Percentiles rank a stretch among this genome's conserved stretches.
These are phyloP conservation scores for Trametes cingulata DNA, from an alignment of 768 basidiomycete genomes.

Conservation along the genomic window DNA sequence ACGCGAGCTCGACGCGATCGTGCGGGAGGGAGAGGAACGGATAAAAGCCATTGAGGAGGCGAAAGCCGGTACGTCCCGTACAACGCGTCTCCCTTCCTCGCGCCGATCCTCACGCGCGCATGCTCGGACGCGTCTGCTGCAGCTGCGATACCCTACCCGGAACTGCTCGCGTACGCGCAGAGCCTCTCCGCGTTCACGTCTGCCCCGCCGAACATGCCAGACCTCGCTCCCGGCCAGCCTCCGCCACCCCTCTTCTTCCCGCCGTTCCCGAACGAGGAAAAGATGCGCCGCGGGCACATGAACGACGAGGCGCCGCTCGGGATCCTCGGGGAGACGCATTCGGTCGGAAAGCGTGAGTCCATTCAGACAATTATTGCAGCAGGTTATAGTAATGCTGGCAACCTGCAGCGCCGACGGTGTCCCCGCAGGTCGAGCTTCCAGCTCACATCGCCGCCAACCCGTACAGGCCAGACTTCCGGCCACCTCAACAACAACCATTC, in stretches of 20 bases:
- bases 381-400: neutral
- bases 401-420: constrained; percentile 57
- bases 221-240: constrained; percentile 68
- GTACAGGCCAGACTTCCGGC: constrained; percentile 69
- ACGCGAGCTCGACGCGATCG: constrained; percentile 64
- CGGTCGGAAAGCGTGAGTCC: constrained; percentile 70
- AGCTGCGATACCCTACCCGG: constrained; percentile 83
- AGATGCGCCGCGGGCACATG: constrained; percentile 81
- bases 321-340: constrained; percentile 76
- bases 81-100: neutral
- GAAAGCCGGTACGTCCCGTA: constrained; percentile 54
- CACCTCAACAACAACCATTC: constrained; percentile 53
- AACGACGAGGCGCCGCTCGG: constrained; percentile 82
- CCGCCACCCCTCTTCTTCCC: constrained; percentile 84
- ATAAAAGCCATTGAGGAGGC: constrained; percentile 71
- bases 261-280: constrained; percentile 90
- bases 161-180: constrained; percentile 81
- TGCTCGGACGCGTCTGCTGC: neutral
- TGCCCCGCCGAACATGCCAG: constrained; percentile 86
- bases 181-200: constrained; percentile 85
- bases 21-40: constrained; percentile 75
- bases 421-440: constrained; percentile 53
- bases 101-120: neutral
- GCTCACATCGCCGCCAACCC: constrained; percentile 63
- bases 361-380: neutral